Percentiles rank a stretch among this genome's conserved stretches.
Evolutionary conservation across 306 rosid species (phyloP).

Genomic region (Bauhinia variegata): DNA sequence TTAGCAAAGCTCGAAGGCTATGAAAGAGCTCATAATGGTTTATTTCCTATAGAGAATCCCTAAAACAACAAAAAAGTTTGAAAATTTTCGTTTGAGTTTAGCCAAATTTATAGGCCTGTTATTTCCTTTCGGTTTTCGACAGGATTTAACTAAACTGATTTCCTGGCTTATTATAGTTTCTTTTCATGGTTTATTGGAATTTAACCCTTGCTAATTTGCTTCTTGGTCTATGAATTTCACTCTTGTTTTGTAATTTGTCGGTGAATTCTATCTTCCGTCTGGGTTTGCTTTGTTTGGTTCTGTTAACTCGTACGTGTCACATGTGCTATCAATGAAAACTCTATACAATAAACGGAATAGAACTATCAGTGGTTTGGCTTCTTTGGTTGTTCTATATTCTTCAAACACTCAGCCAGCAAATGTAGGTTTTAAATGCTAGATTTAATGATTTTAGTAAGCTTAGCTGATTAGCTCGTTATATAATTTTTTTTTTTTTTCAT

Average conservation of each 20-base stretch:
- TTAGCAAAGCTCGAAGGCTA: not conserved
- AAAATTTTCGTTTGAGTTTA: too few relatives aligned
- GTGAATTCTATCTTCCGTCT: conserved; percentile 5
- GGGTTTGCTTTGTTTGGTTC: not conserved
- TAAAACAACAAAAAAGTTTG: not conserved
- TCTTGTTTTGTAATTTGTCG: not conserved
- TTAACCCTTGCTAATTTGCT: not conserved
- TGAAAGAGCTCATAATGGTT: not conserved
- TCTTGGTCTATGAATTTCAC: not conserved
- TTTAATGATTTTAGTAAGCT: too few relatives aligned
- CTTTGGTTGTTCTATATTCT: too few relatives aligned
- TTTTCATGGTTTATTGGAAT: not conserved
- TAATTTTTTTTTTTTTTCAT: not conserved
- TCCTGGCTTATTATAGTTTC: not conserved
- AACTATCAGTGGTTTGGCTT: not conserved
- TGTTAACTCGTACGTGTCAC: not conserved
- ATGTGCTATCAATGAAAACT: not conserved
- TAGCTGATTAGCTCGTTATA: not conserved
- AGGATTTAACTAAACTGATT: not conserved
- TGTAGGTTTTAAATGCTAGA: too few relatives aligned
- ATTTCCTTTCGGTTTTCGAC: not conserved
- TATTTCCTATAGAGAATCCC: not conserved
- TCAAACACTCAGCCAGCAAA: too few relatives aligned
- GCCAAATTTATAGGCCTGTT: not conserved
- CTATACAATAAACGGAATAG: conserved; percentile 7